Conservation (phyloP, 2,329 filamentous ascomycete genomes). For the Fusarium sp. region DNA sequence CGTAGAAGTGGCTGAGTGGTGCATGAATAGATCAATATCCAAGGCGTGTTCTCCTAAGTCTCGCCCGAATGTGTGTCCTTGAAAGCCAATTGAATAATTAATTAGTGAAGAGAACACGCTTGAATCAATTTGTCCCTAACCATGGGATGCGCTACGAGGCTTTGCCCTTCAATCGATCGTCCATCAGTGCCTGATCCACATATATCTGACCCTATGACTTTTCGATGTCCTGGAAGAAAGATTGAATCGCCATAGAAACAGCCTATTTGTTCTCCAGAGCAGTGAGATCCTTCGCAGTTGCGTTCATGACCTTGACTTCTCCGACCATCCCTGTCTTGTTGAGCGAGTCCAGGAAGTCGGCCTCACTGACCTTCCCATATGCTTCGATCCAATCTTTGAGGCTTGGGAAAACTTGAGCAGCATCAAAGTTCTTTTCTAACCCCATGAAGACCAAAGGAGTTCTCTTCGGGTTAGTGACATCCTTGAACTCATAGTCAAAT, state of each 20-base stretch:
- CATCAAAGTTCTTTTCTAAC: neutral
- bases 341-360: neutral
- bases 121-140: neutral
- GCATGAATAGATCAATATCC: accelerated
- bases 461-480: neutral
- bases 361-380: neutral
- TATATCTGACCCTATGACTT: neutral
- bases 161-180: neutral
- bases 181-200: neutral
- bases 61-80: accelerated
- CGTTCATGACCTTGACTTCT: neutral
- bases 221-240: neutral
- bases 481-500: neutral
- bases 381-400: neutral
- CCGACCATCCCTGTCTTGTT: neutral
- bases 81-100: too few species aligned
- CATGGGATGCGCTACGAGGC: neutral
- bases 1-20: neutral
- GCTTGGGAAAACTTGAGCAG: neutral
- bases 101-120: neutral
- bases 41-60: neutral
- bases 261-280: neutral
- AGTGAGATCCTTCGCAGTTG: neutral
- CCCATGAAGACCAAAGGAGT: neutral
- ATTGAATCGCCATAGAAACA: neutral